Conservation (phyloP, 495 filamentous ascomycete genomes). For the Evansstolkia leycettana region DNA sequence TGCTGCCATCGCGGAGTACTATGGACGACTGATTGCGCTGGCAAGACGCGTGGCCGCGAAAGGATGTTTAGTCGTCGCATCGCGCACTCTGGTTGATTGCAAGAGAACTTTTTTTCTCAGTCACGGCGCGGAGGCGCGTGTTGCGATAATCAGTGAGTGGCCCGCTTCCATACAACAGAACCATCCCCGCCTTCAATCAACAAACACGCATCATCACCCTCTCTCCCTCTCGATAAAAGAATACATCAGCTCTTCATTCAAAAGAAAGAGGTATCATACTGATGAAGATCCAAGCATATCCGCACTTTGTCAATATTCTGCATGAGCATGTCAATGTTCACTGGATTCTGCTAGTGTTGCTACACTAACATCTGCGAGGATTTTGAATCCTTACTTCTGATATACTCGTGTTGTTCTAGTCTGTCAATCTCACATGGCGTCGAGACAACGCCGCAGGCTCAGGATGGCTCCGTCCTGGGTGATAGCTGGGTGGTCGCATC, state of each 20-base stretch:
- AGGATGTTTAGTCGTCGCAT: background rate
- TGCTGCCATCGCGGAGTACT: constrained; percentile 2
- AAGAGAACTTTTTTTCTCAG: background rate
- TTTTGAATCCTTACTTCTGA: background rate
- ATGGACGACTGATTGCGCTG: constrained; percentile 2
- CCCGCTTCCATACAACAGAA: background rate
- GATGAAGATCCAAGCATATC: too few species aligned
- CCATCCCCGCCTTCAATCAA: background rate
- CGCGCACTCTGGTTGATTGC: background rate
- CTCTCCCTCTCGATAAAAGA: too few species aligned
- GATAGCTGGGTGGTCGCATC: constrained; percentile 30
- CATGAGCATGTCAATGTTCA: too few species aligned
- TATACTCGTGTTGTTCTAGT: background rate
- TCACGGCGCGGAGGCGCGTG: background rate
- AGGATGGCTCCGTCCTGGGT: constrained; percentile 18
- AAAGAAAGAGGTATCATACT: too few species aligned
- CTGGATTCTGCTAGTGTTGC: too few species aligned
- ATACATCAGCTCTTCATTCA: too few species aligned
- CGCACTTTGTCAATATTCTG: too few species aligned
- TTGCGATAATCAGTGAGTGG: background rate
- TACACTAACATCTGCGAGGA: too few species aligned
- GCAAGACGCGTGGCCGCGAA: background rate
- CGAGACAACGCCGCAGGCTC: constrained; percentile 8
- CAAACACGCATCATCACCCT: too few species aligned
- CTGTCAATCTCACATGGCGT: constrained; percentile 11